Evolutionary conservation across 2,329 filamentous ascomycete genomes (phyloP), one percentile per base, ranked within the genome.

Genomic region (Colletotrichum sojae): DNA sequence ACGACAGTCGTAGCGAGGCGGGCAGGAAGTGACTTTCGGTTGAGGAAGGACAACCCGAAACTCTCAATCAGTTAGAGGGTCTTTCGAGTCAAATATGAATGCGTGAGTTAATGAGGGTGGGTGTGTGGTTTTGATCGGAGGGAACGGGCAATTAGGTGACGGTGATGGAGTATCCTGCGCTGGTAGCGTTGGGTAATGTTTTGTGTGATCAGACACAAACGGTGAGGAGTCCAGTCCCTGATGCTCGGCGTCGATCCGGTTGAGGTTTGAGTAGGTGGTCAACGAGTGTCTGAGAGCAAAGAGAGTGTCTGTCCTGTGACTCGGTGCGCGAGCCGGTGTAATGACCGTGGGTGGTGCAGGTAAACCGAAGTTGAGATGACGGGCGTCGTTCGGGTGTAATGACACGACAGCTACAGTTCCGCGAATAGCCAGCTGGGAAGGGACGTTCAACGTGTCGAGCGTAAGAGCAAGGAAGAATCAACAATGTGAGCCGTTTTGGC

Each of bases 211-310:
- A 25, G 43, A 61, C 64, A 68, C 57, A 48, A 40, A 43, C 36
- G 52, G 62, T 53, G 58, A 71, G 71, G 59, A 74, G 61, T 67
- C 71, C 69, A 71, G 72, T 72, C 70, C 49, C 53, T 53, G 40
- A 53, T 48, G 13, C 53, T 69, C 46, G 61, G 61, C 40, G 61
- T 55, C 49, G 31, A 60, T 69, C 54, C 54, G 66, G 54, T 9
- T 25, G 20, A 69, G 13, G 51, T 20, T 15, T 25, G 55, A n/a
- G 18, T 22, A 54, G 25, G 49, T 31, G 54, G 60, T 53, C 25
- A 22, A 31, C 48, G 36, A 22, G 46, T 53, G 40, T 52, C 48
- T 62, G 65, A 60, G 62, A 51, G 62, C 16, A 59, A 36, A 52
- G 53, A 63, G 58, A 52, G 31, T 22, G 57, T 60, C 40, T 58